Percentiles rank a stretch among this genome's conserved stretches.
Conservation (phyloP, 495 filamentous ascomycete species). For the Oleoguttula mirabilis region DNA sequence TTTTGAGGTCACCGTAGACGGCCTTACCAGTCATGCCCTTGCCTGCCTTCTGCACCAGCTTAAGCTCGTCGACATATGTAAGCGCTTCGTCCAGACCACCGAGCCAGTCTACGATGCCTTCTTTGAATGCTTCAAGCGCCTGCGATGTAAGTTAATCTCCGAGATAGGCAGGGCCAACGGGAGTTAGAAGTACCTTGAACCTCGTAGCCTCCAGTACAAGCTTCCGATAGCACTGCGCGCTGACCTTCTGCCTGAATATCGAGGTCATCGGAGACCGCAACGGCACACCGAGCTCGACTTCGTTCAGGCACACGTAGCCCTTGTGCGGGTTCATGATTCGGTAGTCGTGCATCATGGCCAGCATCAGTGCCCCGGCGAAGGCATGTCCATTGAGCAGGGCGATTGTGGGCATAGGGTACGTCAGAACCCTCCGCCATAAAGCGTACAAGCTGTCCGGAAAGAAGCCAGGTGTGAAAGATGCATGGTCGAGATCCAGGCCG, state of each 20-base stretch:
- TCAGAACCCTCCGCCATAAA: constrained; percentile 24
- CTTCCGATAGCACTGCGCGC: constrained; percentile 42
- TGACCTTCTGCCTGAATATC: constrained; percentile 60
- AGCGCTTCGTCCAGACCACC: constrained; percentile 52
- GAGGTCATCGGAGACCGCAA: constrained; percentile 57
- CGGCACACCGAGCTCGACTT: constrained; percentile 63
- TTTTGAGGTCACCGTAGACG: constrained; percentile 16
- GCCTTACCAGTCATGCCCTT: constrained; percentile 7
- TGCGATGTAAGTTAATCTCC: neutral
- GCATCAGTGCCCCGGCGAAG: constrained; percentile 69
- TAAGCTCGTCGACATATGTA: constrained; percentile 40
- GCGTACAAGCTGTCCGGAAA: constrained; percentile 17
- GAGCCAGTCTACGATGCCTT: constrained; percentile 54
- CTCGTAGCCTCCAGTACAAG: constrained; percentile 59
- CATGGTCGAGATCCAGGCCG: constrained; percentile 45
- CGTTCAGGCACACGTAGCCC: constrained; percentile 66
- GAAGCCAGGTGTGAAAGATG: constrained; percentile 14
- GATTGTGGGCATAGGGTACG: constrained; percentile 74
- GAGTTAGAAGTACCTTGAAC: constrained; percentile 30
- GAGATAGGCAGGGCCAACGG: neutral
- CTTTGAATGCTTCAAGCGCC: constrained; percentile 46
- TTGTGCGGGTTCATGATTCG: constrained; percentile 54
- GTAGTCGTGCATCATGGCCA: constrained; percentile 63
- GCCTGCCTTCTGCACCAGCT: constrained; percentile 18
- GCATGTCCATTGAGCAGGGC: constrained; percentile 68